A percentile compares a stretch with the other conserved stretches of the same genome.
Conservation (phyloP, 1,284 basidiomycete species). For the Volvariella volvacea region DNA sequence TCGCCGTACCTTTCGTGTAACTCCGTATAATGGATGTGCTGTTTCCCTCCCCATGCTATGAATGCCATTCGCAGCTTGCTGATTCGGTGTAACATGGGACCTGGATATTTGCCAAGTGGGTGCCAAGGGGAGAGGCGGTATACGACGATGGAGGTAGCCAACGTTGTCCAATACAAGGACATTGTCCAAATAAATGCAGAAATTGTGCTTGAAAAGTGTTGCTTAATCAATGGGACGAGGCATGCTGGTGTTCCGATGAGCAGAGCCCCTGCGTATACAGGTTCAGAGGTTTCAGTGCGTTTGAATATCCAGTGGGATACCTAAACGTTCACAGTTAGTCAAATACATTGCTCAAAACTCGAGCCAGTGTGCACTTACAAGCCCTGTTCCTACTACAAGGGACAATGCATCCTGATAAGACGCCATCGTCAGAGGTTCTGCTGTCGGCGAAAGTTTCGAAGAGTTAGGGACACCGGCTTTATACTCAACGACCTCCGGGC, state of each 20-base stretch:
- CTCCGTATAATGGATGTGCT: constrained; percentile 23
- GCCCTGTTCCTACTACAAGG: too few relatives aligned
- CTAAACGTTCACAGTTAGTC: too few relatives aligned
- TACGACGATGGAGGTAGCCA: constrained; percentile 24
- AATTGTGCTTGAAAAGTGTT: constrained; percentile 11
- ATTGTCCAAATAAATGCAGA: constrained; percentile 13
- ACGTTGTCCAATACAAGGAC: constrained; percentile 16
- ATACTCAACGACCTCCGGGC: too few relatives aligned
- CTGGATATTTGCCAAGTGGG: constrained; percentile 38
- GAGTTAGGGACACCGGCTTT: too few relatives aligned
- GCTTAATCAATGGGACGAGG: constrained; percentile 15
- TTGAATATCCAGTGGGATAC: constrained; percentile 24
- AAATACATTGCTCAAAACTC: too few relatives aligned
- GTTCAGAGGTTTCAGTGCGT: constrained; percentile 22
- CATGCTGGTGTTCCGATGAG: constrained; percentile 19
- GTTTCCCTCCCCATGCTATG: constrained; percentile 25
- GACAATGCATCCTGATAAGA: too few relatives aligned
- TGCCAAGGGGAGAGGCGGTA: constrained; percentile 44
- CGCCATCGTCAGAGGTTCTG: too few relatives aligned
- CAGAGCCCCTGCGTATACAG: constrained; percentile 14
- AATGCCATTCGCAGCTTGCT: constrained; percentile 29
- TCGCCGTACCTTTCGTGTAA: constrained; percentile 37
- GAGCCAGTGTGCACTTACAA: too few relatives aligned
- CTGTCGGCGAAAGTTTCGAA: too few relatives aligned
- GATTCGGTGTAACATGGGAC: constrained; percentile 29